Evolutionary conservation across 2,329 filamentous ascomycete species (phyloP), one percentile per base, ranked within the genome.

Genomic region (Helicocarpus griseus): DNA sequence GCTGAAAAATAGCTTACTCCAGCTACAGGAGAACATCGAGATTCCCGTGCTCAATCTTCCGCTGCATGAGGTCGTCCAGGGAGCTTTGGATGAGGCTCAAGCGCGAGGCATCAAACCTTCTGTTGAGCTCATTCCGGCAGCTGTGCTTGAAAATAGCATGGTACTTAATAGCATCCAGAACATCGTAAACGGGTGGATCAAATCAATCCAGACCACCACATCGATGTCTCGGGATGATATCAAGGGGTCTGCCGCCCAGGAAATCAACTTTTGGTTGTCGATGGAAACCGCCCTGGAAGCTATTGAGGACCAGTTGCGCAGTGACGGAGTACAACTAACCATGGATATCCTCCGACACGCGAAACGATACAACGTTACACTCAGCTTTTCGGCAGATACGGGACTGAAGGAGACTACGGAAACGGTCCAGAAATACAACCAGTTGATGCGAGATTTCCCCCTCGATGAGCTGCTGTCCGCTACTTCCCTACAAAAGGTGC

Each of bases 251-350:
- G 93, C 93, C 29, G 91, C 88, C 52, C 93, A 97, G 68, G 93
- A 99, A 69, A 95, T 98, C 69, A 96, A 96, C 69, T 98, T 98
- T 65, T 99, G 93, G 93, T 70, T 98, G 48, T 94, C 89, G 1
- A 95, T 98, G 87, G 94, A 98, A 69, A 86, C 85, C 14, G 88
- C 90, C 4, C 72, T 99, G 57, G 90, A 96, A 66, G 86, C 86
- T 26, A 95, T 99, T 54, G 91, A 96, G 67, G 81, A 78, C 38
- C 91, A 97, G 68, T 78, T 98, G 52, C 79, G 84, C 56, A 89
- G 90, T 57, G 88, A 95, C 51, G 93, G 93, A 26, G 91, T 98
- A 19, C 78, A 82, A 60, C 72, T 99, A 62, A 97, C 94, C 0
- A 79, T 99, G 66, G 91, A 96, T 61, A 91, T 98, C 55, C 77